These are phyloP conservation scores for Stentor roeselii DNA, from an alignment of 73 alveolate genomes.

Conservation along the genomic window DNA sequence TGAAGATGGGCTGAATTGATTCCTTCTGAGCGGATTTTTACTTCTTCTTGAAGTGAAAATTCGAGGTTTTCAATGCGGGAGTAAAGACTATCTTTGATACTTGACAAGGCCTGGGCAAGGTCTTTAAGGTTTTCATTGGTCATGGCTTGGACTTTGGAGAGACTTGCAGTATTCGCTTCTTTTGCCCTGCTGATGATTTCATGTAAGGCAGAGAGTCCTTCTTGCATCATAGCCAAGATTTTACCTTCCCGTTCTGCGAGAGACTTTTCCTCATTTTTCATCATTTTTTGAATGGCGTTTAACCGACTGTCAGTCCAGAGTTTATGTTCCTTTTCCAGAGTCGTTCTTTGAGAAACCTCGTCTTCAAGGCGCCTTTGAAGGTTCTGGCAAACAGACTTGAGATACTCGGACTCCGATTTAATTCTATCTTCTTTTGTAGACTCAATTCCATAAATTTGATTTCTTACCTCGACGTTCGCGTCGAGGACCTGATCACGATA, in stretches of 20 bases:
- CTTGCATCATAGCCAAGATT: slow-evolving; percentile 19
- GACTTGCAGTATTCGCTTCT: slow-evolving; percentile 1
- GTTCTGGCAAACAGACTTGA: not conserved
- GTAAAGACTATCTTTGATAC: slow-evolving; percentile 10
- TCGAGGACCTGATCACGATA: slow-evolving; percentile 1
- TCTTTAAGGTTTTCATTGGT: slow-evolving; percentile 11
- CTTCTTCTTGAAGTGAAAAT: slow-evolving; percentile 19
- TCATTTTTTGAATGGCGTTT: not conserved
- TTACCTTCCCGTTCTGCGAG: slow-evolving; percentile 8
- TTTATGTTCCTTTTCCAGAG: not conserved
- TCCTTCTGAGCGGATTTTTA: not conserved
- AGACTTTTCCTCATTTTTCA: not conserved
- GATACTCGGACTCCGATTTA: not conserved
- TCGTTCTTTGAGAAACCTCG: not conserved
- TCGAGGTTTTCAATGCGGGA: slow-evolving; percentile 5
- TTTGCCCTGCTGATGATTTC: slow-evolving; percentile 17
- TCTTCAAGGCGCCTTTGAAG: slow-evolving; percentile 1
- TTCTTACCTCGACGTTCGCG: not conserved
- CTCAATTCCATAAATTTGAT: not conserved
- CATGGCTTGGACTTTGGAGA: not conserved
- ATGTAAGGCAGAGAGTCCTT: slow-evolving; percentile 20
- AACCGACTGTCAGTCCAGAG: not conserved
- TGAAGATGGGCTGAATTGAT: not conserved
- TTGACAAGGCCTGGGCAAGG: not conserved
- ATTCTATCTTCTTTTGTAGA: slow-evolving; percentile 4